Percentiles rank a stretch among this genome's conserved stretches.
These are phyloP conservation scores for Phytophthora cajani DNA, from an alignment of 352 stramenopile genomes.

Conservation along the genomic window DNA sequence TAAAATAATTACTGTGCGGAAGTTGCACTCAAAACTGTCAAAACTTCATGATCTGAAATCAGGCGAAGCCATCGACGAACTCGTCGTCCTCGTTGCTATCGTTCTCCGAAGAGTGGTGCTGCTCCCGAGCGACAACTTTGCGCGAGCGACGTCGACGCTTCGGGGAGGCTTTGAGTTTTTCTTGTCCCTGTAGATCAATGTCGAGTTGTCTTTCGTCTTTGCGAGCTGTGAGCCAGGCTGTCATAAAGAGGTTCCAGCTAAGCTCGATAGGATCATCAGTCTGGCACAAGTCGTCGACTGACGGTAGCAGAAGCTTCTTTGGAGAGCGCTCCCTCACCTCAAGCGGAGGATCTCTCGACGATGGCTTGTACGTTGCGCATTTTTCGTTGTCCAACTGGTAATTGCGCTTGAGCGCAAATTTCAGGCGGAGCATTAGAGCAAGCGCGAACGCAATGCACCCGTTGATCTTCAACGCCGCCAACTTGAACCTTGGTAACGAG, in stretches of 20 bases:
- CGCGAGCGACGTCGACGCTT: constrained; percentile 51
- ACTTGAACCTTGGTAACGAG: constrained; percentile 9
- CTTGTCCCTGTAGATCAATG: constrained; percentile 46
- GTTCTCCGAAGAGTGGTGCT: constrained; percentile 24
- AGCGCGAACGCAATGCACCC: constrained; percentile 59
- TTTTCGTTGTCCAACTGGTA: constrained; percentile 81
- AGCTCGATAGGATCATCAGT: constrained; percentile 41
- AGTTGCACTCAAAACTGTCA: constrained; percentile 17
- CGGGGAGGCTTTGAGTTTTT: constrained; percentile 23
- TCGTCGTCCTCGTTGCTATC: constrained; percentile 48
- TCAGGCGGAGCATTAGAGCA: constrained; percentile 72
- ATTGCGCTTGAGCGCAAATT: constrained; percentile 75
- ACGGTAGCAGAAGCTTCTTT: constrained; percentile 36
- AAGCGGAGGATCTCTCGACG: constrained; percentile 24
- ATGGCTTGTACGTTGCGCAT: constrained; percentile 84
- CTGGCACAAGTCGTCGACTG: constrained; percentile 47
- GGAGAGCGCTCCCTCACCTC: constrained; percentile 39
- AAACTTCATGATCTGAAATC: constrained; percentile 10
- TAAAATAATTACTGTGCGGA: constrained; percentile 5
- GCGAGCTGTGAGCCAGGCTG: constrained; percentile 52
- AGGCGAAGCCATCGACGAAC: constrained; percentile 40
- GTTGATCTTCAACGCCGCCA: constrained; percentile 23
- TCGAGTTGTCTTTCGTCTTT: constrained; percentile 81
- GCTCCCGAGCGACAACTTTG: constrained; percentile 29
- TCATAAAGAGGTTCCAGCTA: constrained; percentile 71